Conservation (phyloP, 129 eudicot genomes). For the Apium graveolens region DNA sequence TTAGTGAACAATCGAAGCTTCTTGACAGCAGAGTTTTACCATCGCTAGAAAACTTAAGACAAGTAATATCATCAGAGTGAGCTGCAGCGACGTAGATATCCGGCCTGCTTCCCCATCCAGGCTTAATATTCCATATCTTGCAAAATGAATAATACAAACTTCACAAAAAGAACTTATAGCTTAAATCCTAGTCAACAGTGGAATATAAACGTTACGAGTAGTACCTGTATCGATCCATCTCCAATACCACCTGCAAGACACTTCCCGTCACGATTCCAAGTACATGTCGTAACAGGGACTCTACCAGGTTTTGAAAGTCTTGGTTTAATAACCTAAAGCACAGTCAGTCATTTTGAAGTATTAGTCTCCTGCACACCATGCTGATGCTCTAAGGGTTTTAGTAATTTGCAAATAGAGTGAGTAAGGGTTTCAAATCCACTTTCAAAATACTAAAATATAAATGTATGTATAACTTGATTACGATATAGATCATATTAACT, state of each 20-base stretch:
- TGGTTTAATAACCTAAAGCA: constrained; percentile 80
- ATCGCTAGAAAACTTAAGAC: constrained; percentile 86
- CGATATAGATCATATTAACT: neutral
- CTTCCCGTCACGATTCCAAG: constrained; percentile 96
- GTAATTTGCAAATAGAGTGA: neutral
- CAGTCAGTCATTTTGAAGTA: neutral
- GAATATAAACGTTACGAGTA: neutral
- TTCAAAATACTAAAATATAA: neutral
- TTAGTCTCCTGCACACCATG: neutral
- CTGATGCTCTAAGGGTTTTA: neutral
- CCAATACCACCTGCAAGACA: constrained; percentile 90
- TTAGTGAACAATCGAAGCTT: constrained; percentile 80
- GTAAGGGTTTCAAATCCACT: neutral
- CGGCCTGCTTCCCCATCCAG: constrained; percentile 99
- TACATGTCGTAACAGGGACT: constrained; percentile 89
- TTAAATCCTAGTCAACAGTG: constrained; percentile 1
- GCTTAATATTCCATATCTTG: constrained; percentile 83
- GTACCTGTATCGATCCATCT: constrained; percentile 98
- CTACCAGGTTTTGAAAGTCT: constrained; percentile 92
- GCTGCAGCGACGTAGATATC: constrained; percentile 51
- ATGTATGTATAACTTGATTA: neutral
- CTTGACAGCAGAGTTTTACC: constrained; percentile 78
- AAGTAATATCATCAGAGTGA: constrained; percentile 87
- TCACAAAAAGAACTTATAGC: constrained; percentile 2
- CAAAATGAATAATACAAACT: neutral